Conservation (phyloP, 73 alveolate species). For the Effrenium voratum region DNA sequence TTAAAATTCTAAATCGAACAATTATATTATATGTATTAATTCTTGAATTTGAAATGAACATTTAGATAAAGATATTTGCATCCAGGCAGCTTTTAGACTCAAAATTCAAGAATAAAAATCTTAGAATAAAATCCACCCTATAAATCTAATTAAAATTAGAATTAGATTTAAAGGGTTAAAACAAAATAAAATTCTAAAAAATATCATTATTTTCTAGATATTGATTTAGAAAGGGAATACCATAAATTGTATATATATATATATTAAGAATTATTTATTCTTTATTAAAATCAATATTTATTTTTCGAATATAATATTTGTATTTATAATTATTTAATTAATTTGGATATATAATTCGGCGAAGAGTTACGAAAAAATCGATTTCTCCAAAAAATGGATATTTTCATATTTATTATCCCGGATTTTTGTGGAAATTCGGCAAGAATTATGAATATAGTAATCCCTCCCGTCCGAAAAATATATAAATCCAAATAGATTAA, state of each 20-base stretch:
- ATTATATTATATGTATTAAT: background rate
- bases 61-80: background rate
- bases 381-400: too few relatives aligned
- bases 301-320: too few relatives aligned
- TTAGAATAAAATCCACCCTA: background rate
- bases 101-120: background rate
- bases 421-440: too few relatives aligned
- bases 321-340: too few relatives aligned
- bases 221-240: background rate
- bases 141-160: background rate
- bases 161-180: background rate
- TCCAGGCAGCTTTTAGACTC: background rate
- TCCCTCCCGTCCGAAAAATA: too few relatives aligned
- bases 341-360: background rate
- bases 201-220: background rate
- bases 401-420: too few relatives aligned
- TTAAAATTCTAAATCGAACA: background rate
- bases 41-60: background rate
- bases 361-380: background rate
- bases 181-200: background rate
- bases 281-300: too few relatives aligned
- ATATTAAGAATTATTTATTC: too few relatives aligned
- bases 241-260: background rate
- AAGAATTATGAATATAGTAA: too few relatives aligned
- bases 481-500: too few relatives aligned